Evolutionary conservation across 805 yeast genomes (phyloP).

Genomic region (Kuraishia ogatae): DNA sequence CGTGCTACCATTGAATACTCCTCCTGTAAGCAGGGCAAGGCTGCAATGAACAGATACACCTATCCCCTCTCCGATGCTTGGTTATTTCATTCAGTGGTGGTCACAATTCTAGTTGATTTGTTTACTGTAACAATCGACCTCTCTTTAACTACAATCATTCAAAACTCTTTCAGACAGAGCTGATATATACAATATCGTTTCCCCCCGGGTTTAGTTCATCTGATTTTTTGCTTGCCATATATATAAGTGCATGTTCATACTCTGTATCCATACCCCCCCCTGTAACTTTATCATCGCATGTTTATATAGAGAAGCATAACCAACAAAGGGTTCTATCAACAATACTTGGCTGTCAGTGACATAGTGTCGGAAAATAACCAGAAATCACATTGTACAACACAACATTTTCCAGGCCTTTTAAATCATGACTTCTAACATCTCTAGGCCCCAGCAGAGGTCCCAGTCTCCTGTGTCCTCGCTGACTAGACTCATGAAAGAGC

Average conservation of each 20-base stretch:
- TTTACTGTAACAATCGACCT: too few relatives aligned
- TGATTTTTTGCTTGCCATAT: too few relatives aligned
- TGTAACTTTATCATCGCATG: neutral
- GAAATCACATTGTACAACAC: neutral
- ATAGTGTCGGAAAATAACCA: neutral
- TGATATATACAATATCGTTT: too few relatives aligned
- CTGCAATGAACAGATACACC: neutral
- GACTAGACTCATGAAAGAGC: constrained; percentile 24
- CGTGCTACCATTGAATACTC: neutral
- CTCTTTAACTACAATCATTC: too few relatives aligned
- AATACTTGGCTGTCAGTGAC: neutral
- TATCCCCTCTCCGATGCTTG: neutral
- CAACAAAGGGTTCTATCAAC: neutral
- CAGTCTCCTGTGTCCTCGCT: constrained; percentile 18
- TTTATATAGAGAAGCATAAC: neutral
- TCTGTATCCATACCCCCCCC: neutral
- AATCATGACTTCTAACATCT: neutral
- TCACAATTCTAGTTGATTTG: neutral
- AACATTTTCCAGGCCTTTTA: neutral
- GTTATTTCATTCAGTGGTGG: neutral
- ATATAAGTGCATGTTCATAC: too few relatives aligned
- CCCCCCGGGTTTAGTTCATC: too few relatives aligned
- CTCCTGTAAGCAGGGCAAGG: neutral
- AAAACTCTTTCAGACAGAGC: too few relatives aligned
- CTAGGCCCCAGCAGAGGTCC: neutral